Percentiles rank a stretch among this genome's conserved stretches.
Conservation (phyloP, 352 stramenopile species). For the Pythium oligandrum region DNA sequence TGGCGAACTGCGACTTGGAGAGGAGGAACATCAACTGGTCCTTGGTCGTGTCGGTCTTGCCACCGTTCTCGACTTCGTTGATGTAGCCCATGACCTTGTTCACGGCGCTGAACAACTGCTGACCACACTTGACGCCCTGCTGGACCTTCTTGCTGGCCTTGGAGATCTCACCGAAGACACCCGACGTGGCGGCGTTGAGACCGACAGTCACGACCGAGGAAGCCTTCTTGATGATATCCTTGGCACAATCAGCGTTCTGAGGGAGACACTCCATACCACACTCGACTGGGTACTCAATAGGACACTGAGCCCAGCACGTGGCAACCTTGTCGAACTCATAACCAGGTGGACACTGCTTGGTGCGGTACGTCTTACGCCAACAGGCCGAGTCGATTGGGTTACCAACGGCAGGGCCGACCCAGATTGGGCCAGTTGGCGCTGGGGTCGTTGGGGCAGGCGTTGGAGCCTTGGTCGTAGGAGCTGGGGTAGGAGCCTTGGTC, state of each 20-base stretch:
- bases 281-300: constrained; percentile 65
- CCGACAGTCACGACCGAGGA: constrained; percentile 37
- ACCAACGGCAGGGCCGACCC: constrained; percentile 25
- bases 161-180: constrained; percentile 48
- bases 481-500: too few species aligned
- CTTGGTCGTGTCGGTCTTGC: constrained; percentile 17
- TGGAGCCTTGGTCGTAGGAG: background rate
- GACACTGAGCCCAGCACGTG: constrained; percentile 66
- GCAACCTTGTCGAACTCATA: constrained; percentile 45
- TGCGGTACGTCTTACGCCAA: constrained; percentile 39
- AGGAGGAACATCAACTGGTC: constrained; percentile 34
- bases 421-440: background rate
- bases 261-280: constrained; percentile 66
- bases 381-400: constrained; percentile 32
- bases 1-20: constrained; percentile 38
- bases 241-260: constrained; percentile 55
- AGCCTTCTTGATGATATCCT: constrained; percentile 47
- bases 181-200: constrained; percentile 41
- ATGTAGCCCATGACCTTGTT: constrained; percentile 30
- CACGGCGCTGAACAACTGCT: constrained; percentile 39
- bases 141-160: constrained; percentile 35
- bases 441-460: too few species aligned
- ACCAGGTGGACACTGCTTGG: constrained; percentile 27
- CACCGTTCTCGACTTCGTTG: constrained; percentile 6
- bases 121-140: constrained; percentile 36